phyloP scores from a whole-genome alignment of 1,284 basidiomycete species.

The Amylostereum areolatum region DNA sequence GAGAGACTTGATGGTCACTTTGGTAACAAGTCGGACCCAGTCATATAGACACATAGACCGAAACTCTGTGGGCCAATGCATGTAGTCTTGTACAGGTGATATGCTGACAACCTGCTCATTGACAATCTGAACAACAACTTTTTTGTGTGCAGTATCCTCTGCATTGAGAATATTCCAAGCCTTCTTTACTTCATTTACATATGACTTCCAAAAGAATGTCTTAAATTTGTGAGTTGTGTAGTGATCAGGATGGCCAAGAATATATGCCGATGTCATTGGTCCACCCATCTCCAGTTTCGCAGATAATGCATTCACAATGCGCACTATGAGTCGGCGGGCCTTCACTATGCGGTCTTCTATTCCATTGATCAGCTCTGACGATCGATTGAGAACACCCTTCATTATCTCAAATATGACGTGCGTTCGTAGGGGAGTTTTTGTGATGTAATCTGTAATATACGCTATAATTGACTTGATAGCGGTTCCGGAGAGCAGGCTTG shows the following conservation, averaged over 20 bases:
- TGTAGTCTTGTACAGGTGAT: background rate
- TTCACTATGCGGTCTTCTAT: background rate
- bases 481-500: conserved; percentile 27
- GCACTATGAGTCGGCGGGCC: background rate
- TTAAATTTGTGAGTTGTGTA: conserved; percentile 24
- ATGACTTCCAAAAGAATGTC: conserved; percentile 23
- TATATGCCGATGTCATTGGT: conserved; percentile 23
- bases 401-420: conserved; percentile 28
- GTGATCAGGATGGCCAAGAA: conserved; percentile 26
- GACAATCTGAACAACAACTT: background rate
- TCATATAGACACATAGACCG: background rate
- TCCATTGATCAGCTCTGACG: conserved; percentile 15
- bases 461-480: conserved; percentile 29
- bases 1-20: background rate
- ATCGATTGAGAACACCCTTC: conserved; percentile 18
- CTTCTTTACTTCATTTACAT: conserved; percentile 9
- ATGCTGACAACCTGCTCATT: background rate
- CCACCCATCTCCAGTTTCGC: conserved; percentile 24
- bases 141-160: background rate
- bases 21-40: background rate
- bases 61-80: background rate
- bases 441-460: conserved; percentile 36
- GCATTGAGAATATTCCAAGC: conserved; percentile 4
- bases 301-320: conserved; percentile 11
- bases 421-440: conserved; percentile 29